These are phyloP conservation scores for Lipomyces yamanashiensis DNA, from an alignment of 805 yeast species.

Conservation along the genomic window DNA sequence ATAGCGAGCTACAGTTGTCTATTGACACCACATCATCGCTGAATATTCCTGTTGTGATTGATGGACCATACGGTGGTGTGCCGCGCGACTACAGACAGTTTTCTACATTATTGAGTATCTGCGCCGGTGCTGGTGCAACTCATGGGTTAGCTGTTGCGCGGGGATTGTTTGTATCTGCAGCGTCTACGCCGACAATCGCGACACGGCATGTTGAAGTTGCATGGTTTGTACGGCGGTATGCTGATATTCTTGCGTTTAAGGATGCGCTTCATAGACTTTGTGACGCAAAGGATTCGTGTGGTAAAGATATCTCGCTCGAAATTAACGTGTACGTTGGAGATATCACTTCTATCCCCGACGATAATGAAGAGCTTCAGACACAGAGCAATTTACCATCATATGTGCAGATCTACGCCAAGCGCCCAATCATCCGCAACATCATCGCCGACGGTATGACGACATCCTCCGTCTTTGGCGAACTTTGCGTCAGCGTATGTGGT, in stretches of 20 bases:
- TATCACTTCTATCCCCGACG: constrained; percentile 1
- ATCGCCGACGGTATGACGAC: constrained; percentile 13
- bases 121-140: constrained; percentile 56
- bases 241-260: constrained; percentile 7
- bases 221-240: constrained; percentile 3
- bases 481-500: constrained; percentile 38
- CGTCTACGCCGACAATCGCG: not conserved
- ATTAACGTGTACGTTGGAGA: constrained; percentile 14
- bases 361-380: not conserved
- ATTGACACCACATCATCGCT: not conserved
- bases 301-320: not conserved
- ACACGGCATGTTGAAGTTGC: constrained; percentile 1
- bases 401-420: constrained; percentile 9
- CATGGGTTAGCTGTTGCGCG: constrained; percentile 47
- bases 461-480: constrained; percentile 32
- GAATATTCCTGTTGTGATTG: constrained; percentile 47
- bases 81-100: constrained; percentile 51
- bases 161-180: not conserved
- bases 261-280: not conserved
- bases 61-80: constrained; percentile 56
- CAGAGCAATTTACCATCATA: not conserved
- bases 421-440: constrained; percentile 16
- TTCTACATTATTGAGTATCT: constrained; percentile 49
- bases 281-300: constrained; percentile 5
- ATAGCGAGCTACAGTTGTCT: not conserved